Evolutionary conservation across 495 filamentous ascomycete genomes (phyloP), one percentile per base, ranked within the genome.

Genomic region (Daldinia caldariorum): DNA sequence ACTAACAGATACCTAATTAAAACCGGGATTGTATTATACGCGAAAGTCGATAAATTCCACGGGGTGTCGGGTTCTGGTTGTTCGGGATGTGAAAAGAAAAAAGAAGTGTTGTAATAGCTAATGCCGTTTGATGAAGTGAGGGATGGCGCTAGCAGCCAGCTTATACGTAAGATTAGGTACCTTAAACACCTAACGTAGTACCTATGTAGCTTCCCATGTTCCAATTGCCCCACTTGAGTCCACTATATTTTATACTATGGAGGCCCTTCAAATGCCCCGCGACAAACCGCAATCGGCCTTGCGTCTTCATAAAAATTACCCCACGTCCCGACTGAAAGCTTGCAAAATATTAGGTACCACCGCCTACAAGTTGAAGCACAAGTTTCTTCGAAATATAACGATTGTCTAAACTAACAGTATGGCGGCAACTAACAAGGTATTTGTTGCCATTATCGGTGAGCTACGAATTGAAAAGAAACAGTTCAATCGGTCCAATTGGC

Each of bases 391-490:
- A 35, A 35, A 10, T 35, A 35, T 35, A 35, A 35, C 6, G 37
- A 14, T 14, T 39, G 13, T 12, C 10, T 39, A 39, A 26, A 3
- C 38, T 32, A 34, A 43, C 34, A 74, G 60, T 5, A 77, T 79
- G 73, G 67, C 76, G 26, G 55, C 79, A 29, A 67, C 71, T 49
- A 79, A 82, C 58, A 74, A 80, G n/a, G 77, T 84, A 8, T 78
- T 75, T 56, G 76, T 84, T 74, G 82, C 80, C 35, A 73, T 84
- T 34, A 83, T 84, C 68, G 82, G 82, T 83, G 74, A 64, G 69
- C 58, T 13, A 56, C n/a, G 39, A 29, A 31, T 50, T 38, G 1
- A 45, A 16, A 16, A n/a, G 66, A 57, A 37, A 58, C 67, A 16
- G 34, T n/a, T 26, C 31, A 29, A 29, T n/a, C 26, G 14, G 7